A percentile compares a stretch with the other conserved stretches of the same genome.
Conservation (phyloP, 441 rosid species). For the Adansonia madagascariensis region DNA sequence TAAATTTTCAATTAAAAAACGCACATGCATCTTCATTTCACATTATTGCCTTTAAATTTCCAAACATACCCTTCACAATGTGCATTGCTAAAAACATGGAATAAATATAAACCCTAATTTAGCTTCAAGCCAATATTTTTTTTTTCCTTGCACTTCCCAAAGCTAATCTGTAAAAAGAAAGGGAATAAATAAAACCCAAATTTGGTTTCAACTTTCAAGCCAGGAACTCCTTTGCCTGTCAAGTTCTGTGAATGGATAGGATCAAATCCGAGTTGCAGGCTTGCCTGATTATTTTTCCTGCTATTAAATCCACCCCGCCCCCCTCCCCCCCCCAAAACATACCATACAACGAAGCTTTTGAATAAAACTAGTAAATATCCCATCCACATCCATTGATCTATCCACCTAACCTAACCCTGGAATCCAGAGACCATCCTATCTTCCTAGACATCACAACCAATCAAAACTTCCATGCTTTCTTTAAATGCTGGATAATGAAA, state of each 20-base stretch:
- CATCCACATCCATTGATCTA: constrained; percentile 21
- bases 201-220: constrained; percentile 26
- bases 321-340: neutral
- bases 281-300: neutral
- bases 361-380: neutral
- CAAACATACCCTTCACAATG: constrained; percentile 16
- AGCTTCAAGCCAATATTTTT: neutral
- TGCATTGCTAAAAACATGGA: neutral
- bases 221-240: constrained; percentile 8
- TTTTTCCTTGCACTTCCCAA: neutral
- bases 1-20: too few species aligned
- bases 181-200: constrained; percentile 12
- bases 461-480: neutral
- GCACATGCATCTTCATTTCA: neutral
- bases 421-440: constrained; percentile 22
- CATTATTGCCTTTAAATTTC: constrained; percentile 13
- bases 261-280: neutral
- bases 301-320: neutral
- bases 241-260: neutral
- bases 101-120: neutral
- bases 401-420: constrained; percentile 27
- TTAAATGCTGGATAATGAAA: constrained; percentile 20
- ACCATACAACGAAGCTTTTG: neutral
- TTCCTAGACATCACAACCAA: constrained; percentile 15
- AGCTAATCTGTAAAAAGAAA: neutral